These are phyloP conservation scores for Oemleria cerasiformis DNA, from an alignment of 306 rosid species.

Conservation along the genomic window DNA sequence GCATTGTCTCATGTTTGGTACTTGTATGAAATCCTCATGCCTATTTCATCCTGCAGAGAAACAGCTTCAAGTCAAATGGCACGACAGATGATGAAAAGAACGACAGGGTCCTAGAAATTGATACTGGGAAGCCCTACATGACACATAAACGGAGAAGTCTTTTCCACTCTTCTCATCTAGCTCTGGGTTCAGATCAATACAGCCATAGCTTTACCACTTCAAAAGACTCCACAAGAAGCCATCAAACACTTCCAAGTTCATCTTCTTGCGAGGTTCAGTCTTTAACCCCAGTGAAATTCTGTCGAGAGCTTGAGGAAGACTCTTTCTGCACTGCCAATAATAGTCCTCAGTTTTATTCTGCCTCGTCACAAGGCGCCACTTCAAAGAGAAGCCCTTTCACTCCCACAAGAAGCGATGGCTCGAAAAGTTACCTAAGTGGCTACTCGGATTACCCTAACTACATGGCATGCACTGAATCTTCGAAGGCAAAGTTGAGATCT, in stretches of 20 bases:
- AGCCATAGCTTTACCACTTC: conserved; percentile 51
- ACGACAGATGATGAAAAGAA: conserved; percentile 44
- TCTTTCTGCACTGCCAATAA: conserved; percentile 62
- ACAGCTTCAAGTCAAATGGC: conserved; percentile 47
- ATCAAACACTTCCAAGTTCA: conserved; percentile 47
- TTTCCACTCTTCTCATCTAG: conserved; percentile 34
- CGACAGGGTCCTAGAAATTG: conserved; percentile 46
- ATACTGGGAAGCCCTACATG: conserved; percentile 41
- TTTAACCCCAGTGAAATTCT: conserved; percentile 33
- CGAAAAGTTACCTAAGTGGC: conserved; percentile 50
- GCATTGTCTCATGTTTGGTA: not conserved
- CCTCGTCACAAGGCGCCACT: conserved; percentile 46
- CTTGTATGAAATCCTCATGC: not conserved
- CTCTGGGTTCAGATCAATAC: conserved; percentile 34
- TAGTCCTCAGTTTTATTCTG: conserved; percentile 57
- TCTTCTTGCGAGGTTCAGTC: conserved; percentile 50
- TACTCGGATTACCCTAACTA: conserved; percentile 62
- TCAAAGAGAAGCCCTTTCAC: conserved; percentile 68
- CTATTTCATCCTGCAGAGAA: conserved; percentile 39
- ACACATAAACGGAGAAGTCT: conserved; percentile 44
- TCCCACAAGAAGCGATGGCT: conserved; percentile 64
- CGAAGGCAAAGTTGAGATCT: conserved; percentile 71
- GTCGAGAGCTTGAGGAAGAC: conserved; percentile 48
- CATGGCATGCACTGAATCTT: conserved; percentile 82
- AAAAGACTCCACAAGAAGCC: conserved; percentile 49